These are phyloP conservation scores for Ophidiomyces ophidiicola DNA, from an alignment of 2,329 filamentous ascomycete genomes.

Conservation along the genomic window DNA sequence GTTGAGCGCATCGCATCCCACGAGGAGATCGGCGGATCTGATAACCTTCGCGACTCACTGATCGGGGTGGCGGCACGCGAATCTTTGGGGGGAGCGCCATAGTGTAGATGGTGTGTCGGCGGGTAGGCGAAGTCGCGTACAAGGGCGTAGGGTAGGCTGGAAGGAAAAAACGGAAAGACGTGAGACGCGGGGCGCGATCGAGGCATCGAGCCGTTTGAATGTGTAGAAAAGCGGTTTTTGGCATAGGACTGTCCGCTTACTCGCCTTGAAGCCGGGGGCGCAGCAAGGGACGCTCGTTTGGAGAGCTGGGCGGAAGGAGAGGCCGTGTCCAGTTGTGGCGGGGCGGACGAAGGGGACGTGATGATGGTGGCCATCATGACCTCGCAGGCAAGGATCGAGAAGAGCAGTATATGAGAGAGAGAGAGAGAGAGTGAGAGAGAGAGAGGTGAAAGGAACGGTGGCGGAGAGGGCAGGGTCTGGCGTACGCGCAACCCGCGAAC, in stretches of 20 bases:
- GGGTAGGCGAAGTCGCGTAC: slow-evolving; percentile 96
- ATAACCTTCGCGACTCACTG: slow-evolving; percentile 68
- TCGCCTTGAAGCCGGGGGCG: slow-evolving; percentile 43
- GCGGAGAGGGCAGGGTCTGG: too few species aligned
- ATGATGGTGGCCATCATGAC: slow-evolving; percentile 26
- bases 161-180: slow-evolving; percentile 70
- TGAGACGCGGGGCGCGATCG: slow-evolving; percentile 71
- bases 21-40: slow-evolving; percentile 59
- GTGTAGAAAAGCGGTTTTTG: slow-evolving; percentile 71
- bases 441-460: too few species aligned
- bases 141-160: slow-evolving; percentile 73
- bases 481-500: too few species aligned
- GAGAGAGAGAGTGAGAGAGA: too few species aligned
- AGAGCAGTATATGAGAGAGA: too few species aligned
- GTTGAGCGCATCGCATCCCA: slow-evolving; percentile 58
- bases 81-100: slow-evolving; percentile 72
- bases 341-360: slow-evolving; percentile 26
- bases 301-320: slow-evolving; percentile 21
- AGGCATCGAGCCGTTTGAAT: slow-evolving; percentile 51
- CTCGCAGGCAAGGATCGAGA: too few species aligned
- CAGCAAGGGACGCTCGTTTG: slow-evolving; percentile 38
- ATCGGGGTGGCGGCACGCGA: slow-evolving; percentile 75
- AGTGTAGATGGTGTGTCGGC: slow-evolving; percentile 70
- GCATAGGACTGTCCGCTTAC: slow-evolving; percentile 57
- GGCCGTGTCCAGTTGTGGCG: slow-evolving; percentile 21